Base-by-base conservation (phyloP, 495 filamentous ascomycete species). In the Aspergillus homomorphus region DNA sequence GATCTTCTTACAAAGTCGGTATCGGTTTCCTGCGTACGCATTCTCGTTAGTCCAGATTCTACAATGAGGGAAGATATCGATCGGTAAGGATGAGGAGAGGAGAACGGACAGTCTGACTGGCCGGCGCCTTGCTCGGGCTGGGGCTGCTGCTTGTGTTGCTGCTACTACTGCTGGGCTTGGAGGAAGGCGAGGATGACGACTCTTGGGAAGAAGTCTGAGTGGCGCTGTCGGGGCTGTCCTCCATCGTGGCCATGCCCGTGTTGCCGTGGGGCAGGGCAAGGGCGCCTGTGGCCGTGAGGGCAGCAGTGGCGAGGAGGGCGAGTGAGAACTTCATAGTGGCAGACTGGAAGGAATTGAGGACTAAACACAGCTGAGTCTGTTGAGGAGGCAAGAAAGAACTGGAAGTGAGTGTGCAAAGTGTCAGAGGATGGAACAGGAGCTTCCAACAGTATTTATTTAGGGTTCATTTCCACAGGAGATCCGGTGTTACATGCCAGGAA, bases 301-400 rank as follows among this genome's bases (percentile, higher is more conserved):
- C 49, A 5, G 42, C 14, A 8, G 21, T 10, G 10, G 44, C n/a
- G 4, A 63, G 44, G 33, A 60, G 53, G 49, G 53, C 6, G 24
- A 57, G 16, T 4, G 57, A 57, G 30, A 60, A 45, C 54, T 63
- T 63, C 61, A 63, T 63, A 23, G 43, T 57, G 22, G 22, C 12
- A 12, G 12, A n/a, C n/a, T n/a, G n/a, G n/a, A n/a, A n/a, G 38
- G 19, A 21, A 44, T 2, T 38, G 6, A 49, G 18, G 16, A 14
- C 10, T 38, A 20, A 8, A 21, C 5, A 22, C 4, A 23, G 28
- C 1, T 46, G 44, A 20, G 44, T 20, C 3, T n/a, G 44, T 1
- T 46, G 1, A 20, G 6, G n/a, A 46, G 3, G 44, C 8, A 20
- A 20, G 9, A 12, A 24, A 20, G 19, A 14, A 12, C 8, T 6